Evolutionary conservation across 805 yeast genomes (phyloP).

Genomic region (Lipomyces kockii): DNA sequence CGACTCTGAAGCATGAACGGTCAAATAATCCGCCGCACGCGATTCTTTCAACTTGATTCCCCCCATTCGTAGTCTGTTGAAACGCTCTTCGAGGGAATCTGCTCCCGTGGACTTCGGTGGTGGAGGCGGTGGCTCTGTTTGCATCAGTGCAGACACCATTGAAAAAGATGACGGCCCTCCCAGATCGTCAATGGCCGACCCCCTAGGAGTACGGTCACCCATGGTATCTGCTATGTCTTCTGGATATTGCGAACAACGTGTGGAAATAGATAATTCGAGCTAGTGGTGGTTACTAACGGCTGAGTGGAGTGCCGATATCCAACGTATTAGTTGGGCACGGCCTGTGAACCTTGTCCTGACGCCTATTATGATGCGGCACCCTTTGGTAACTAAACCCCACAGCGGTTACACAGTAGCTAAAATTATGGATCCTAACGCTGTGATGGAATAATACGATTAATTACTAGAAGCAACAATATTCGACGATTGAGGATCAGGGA

Average conservation of each 20-base stretch:
- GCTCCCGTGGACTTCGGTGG: constrained; percentile 1
- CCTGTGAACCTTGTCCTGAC: neutral
- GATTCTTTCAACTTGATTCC: neutral
- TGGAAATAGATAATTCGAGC: neutral
- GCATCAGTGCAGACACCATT: neutral
- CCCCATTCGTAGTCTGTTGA: constrained; percentile 6
- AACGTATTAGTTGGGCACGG: neutral
- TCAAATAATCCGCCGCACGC: neutral
- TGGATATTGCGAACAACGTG: neutral
- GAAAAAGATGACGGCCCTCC: constrained; percentile 2
- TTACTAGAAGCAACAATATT: neutral
- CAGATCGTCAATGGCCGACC: constrained; percentile 8
- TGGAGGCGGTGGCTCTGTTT: neutral
- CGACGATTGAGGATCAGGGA: neutral
- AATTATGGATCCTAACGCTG: too few species aligned
- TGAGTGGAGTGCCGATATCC: neutral
- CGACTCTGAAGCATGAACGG: neutral
- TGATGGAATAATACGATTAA: neutral
- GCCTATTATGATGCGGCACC: neutral
- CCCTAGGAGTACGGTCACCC: neutral
- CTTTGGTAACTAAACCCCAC: too few species aligned
- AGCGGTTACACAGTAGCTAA: neutral
- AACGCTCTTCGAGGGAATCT: constrained; percentile 8
- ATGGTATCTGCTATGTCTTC: neutral
- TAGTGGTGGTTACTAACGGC: neutral